These are phyloP conservation scores for Malus asiatica DNA, from an alignment of 306 rosid genomes.

Conservation along the genomic window DNA sequence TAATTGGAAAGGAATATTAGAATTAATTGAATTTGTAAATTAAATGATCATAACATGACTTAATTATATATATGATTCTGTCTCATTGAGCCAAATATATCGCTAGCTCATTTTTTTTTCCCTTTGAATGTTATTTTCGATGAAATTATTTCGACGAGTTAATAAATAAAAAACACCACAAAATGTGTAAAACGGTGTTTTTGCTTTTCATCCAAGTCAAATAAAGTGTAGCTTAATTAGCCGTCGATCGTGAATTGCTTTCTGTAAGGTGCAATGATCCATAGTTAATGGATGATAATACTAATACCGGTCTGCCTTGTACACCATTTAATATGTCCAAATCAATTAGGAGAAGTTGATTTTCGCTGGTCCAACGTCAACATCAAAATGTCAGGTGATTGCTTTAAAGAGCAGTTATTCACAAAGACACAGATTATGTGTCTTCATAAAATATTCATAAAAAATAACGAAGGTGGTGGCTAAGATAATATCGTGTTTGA, in stretches of 20 bases:
- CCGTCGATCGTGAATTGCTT: background rate
- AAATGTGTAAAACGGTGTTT: background rate
- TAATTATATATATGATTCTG: background rate
- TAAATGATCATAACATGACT: background rate
- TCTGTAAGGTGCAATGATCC: background rate
- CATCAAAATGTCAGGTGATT: slow-evolving; percentile 2
- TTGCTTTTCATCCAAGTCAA: slow-evolving; percentile 12
- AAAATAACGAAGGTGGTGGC: no score
- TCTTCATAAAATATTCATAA: background rate
- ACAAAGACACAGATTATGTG: background rate
- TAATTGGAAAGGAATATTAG: background rate
- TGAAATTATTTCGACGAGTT: background rate
- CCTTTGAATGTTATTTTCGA: background rate
- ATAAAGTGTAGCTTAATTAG: background rate
- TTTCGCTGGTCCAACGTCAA: slow-evolving; percentile 16
- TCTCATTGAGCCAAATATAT: background rate
- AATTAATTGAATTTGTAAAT: background rate
- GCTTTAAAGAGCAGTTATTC: slow-evolving; percentile 8
- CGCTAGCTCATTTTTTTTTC: background rate
- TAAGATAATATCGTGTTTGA: no score
- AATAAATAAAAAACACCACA: background rate
- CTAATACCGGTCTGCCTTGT: background rate
- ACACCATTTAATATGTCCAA: slow-evolving; percentile 1
- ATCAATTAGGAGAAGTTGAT: slow-evolving; percentile 16
- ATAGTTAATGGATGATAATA: background rate